Base-by-base conservation (phyloP, 2,329 filamentous ascomycete genomes). In the Trichoderma pleuroti region DNA sequence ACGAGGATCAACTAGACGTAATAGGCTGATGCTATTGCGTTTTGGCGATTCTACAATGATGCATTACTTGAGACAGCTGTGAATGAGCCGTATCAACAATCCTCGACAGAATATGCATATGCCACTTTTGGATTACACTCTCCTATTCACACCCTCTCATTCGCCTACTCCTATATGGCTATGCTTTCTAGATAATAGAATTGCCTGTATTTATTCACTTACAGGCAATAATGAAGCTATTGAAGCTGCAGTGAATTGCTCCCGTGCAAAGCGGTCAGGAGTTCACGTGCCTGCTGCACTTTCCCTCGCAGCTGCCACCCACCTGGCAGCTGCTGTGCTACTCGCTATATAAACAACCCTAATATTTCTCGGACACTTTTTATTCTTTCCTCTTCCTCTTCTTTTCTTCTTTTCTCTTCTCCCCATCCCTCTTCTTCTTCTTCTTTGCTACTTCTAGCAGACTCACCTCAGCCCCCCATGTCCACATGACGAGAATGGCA, bases 271-370 rank as follows among this genome's bases (percentile, higher is more conserved):
- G 52, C 52, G 36, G 52, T 57, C 34, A 60, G 39, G 36, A 36
- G 39, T 60, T 42, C 67, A 69, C 67, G 67, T 69, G 67, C 59
- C 24, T 12, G 21, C 65, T 32, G 42, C 42, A 49, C 65, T 30
- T 68, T n/a, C 34, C 59, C 59, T 63, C 32, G 6, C 59, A 60
- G 46, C 42, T 69, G 67, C n/a, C 67, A 34, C 34, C 18, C 57
- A 24, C 28, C 67, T 63, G 46, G 39, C 64, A 68, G n/a, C 8
- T 59, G 34, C 32, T n/a, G 62, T 36, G n/a, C n/a, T 46, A 16
- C 64, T 9, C 18, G 21, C 18, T 26, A 1, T 11, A 11, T 11
- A 67, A 10, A 11, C 16, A 67, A 8, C 21, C 30, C 49, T 67
- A 39, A 28, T 16, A 30, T 61, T 61, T 21, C 39, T 30, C 34